Conservation (phyloP, 306 rosid genomes). For the Sesbania bispinosa region DNA sequence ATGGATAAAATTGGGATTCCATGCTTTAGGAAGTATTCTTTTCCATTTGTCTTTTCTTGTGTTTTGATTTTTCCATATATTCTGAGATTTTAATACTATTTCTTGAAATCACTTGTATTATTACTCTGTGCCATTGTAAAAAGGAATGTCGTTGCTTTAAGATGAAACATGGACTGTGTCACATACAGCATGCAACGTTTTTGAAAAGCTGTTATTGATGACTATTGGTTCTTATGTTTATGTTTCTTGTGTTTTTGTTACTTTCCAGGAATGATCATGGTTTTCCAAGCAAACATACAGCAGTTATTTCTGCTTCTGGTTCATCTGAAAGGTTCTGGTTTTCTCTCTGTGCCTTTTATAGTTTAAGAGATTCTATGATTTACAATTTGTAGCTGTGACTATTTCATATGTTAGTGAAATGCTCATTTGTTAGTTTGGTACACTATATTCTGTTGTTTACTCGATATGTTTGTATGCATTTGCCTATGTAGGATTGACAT, state of each 20-base stretch:
- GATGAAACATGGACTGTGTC: neutral
- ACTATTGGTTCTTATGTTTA: conserved; percentile 24
- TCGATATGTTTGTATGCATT: neutral
- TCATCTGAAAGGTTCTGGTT: conserved; percentile 77
- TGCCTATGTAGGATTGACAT: neutral
- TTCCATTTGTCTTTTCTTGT: conserved; percentile 4
- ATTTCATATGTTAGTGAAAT: neutral
- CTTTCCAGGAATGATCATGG: conserved; percentile 61
- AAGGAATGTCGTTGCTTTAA: neutral
- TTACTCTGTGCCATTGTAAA: neutral
- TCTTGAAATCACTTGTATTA: neutral
- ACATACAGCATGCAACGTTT: neutral
- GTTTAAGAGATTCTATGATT: conserved; percentile 9
- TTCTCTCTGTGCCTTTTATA: conserved; percentile 13
- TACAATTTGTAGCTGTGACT: neutral
- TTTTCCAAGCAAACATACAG: conserved; percentile 54
- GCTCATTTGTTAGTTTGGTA: neutral
- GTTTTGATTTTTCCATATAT: neutral
- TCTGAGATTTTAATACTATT: neutral
- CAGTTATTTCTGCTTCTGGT: conserved; percentile 55
- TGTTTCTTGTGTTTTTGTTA: conserved; percentile 16
- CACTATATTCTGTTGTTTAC: conserved; percentile 4
- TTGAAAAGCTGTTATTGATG: conserved; percentile 5
- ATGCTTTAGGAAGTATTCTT: neutral
- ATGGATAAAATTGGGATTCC: neutral